Base-by-base conservation (phyloP, 768 basidiomycete genomes). In the Leccinum arenicola region DNA sequence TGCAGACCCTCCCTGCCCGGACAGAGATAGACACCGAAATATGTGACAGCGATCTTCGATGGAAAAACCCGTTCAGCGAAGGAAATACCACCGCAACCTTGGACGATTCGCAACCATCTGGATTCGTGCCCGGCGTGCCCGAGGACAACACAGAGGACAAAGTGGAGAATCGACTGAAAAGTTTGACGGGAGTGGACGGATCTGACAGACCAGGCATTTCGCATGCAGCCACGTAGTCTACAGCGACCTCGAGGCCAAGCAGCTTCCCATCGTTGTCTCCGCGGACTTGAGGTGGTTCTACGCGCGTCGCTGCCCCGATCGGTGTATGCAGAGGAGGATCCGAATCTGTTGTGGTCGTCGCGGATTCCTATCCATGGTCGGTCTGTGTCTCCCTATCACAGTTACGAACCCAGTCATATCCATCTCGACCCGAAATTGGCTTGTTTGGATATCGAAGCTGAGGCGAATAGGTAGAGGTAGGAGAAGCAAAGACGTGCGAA, bases 311-410 rank as follows among this genome's bases (percentile, higher is more conserved):
- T 48, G 50, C 43, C 23, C 69, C 67, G 49, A 68, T 35, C n/a
- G 68, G 68, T n/a, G 68, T 69, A 15, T 68, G 64, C 7, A 69
- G 68, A 15, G 58, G 61, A 58, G 69, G 68, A 58, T 70, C 67
- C 6, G 68, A 69, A 54, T 69, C 69, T 8, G 68, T 69, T 2
- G 64, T 71, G 1, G 68, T 71, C 19, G 68, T 69, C 9, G 69
- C 58, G 5, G 69, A 69, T 36, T 69, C 68, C 12, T 68, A 71
- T 21, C 59, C 68, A 38, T 68, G 64, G 45, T 69, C 68, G 2
- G 56, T 68, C 60, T 69, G 66, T 0, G 58, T 57, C 31, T 70
- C 68, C 51, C 58, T 66, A 3, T 70, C 69, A 23, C 38, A 27
- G 19, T 68, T 65, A n/a, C 23, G 59, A n/a, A 50, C 58, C n/a